phyloP scores from a whole-genome alignment of 2,329 filamentous ascomycete genomes.

The Beauveria brongniartii region DNA sequence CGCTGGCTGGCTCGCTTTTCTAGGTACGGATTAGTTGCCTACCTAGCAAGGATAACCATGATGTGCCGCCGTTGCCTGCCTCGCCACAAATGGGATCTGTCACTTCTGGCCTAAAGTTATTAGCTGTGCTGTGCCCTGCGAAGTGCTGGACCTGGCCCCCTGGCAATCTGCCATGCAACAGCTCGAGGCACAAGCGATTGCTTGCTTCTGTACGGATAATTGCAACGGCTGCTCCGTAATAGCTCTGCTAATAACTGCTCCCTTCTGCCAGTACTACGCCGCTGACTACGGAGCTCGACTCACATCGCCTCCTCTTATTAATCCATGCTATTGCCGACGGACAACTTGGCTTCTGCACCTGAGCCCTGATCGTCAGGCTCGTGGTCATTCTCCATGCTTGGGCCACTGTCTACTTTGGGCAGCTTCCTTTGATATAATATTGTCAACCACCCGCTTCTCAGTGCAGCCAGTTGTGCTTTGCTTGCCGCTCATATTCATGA shows the following conservation, averaged over 20 bases:
- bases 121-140: neutral
- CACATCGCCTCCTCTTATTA: neutral
- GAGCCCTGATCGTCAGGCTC: neutral
- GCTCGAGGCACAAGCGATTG: conserved; percentile 1
- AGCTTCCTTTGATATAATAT: neutral
- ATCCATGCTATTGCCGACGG: neutral
- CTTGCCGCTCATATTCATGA: neutral
- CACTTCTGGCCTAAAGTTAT: conserved; percentile 9
- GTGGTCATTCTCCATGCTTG: neutral
- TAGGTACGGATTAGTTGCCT: neutral
- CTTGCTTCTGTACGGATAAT: neutral
- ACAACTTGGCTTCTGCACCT: neutral
- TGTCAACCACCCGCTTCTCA: neutral
- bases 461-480: neutral
- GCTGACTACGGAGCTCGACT: neutral
- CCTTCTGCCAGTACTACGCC: neutral
- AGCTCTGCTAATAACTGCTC: neutral
- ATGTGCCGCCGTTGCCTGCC: conserved; percentile 3
- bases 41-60: conserved; percentile 10
- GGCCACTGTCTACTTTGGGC: neutral
- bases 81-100: conserved; percentile 21
- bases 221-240: neutral
- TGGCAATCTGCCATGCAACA: neutral
- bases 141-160: neutral
- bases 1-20: neutral